Evolutionary conservation across 139 green algal species (phyloP).

Genomic region (Chlorella sp.): DNA sequence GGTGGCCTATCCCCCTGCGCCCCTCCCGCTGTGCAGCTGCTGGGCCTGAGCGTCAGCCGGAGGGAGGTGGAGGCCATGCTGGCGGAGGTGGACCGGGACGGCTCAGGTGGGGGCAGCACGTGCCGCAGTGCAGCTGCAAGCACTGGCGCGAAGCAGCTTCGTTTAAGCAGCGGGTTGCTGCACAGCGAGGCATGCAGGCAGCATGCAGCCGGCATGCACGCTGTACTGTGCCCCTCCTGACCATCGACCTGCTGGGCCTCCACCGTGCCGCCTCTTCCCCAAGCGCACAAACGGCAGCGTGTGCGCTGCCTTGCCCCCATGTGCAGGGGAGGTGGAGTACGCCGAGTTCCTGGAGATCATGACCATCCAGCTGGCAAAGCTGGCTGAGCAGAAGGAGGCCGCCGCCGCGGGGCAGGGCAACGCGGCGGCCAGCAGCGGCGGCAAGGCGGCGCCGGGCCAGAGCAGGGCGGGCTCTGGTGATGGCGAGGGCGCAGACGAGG

Average conservation of each 20-base stretch:
- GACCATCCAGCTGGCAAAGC: constrained; percentile 60
- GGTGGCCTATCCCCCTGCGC: background rate
- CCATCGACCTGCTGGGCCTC: too few relatives aligned
- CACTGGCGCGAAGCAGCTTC: too few relatives aligned
- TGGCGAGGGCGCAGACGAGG: background rate
- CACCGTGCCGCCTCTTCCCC: too few relatives aligned
- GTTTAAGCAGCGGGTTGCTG: too few relatives aligned
- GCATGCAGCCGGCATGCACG: too few relatives aligned
- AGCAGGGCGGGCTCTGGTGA: background rate
- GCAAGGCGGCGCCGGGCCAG: background rate
- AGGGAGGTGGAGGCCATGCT: constrained; percentile 62
- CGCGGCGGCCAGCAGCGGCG: background rate
- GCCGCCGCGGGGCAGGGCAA: background rate
- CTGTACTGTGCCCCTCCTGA: too few relatives aligned
- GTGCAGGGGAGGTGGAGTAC: constrained; percentile 63
- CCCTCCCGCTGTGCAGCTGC: background rate
- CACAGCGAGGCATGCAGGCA: too few relatives aligned
- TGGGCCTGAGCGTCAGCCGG: constrained; percentile 12
- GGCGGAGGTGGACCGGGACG: constrained; percentile 75
- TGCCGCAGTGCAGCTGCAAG: too few relatives aligned
- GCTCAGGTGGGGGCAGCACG: constrained; percentile 18
- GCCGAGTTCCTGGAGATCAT: constrained; percentile 82
- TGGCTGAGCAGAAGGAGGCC: constrained; percentile 17
- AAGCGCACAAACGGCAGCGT: too few relatives aligned
- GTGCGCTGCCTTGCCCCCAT: background rate